Evolutionary conservation across 129 eudicot species (phyloP).

Genomic region (Escallonia herrerae): DNA sequence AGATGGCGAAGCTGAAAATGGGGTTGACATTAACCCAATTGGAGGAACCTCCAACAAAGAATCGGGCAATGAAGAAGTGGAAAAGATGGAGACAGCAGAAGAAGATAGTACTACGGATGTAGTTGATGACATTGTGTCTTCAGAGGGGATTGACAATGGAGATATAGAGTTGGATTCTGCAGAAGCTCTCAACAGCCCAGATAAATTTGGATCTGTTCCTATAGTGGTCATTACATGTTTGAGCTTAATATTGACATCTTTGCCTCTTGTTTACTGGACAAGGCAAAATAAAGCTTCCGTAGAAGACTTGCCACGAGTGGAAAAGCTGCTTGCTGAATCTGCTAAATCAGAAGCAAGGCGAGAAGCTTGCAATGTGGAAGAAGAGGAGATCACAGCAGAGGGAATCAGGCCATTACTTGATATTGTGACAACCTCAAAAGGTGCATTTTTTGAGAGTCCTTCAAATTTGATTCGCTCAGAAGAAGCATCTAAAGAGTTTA

Average conservation of each 20-base stretch:
- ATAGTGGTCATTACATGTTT: background rate
- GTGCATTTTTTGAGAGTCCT: conserved; percentile 8
- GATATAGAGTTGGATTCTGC: background rate
- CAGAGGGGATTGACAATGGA: background rate
- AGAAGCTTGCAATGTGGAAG: background rate
- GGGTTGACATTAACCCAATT: too few relatives aligned
- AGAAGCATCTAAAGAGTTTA: conserved; percentile 20
- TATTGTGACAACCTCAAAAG: background rate
- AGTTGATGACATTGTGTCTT: conserved; percentile 7
- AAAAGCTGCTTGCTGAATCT: background rate
- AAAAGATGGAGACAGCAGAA: conserved; percentile 4
- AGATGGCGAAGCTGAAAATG: too few relatives aligned
- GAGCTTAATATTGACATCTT: conserved; percentile 13
- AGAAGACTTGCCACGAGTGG: background rate
- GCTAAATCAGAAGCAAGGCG: background rate
- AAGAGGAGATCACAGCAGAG: background rate
- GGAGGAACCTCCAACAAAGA: too few relatives aligned
- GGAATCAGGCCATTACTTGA: conserved; percentile 7
- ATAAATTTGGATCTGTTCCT: conserved; percentile 5
- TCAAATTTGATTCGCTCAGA: conserved; percentile 3
- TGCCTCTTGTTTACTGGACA: conserved; percentile 23
- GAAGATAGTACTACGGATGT: conserved; percentile 3
- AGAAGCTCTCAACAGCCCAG: background rate
- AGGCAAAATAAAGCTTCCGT: conserved; percentile 10
- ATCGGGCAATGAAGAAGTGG: background rate